Conservation (phyloP, 768 basidiomycete genomes). For the Agaricus subrufescens region DNA sequence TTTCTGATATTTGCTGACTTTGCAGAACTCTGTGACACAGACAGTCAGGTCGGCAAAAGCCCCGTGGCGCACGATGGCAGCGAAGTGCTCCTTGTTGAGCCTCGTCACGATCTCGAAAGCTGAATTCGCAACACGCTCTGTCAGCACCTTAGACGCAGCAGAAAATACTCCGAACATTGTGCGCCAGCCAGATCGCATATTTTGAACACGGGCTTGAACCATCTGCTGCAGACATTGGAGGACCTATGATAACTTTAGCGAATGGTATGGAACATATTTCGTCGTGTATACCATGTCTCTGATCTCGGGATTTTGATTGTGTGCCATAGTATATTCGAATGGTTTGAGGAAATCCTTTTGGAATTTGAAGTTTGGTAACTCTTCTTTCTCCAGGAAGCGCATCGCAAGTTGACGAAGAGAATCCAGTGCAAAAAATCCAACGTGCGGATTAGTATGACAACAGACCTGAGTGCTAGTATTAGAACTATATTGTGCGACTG, state of each 20-base stretch:
- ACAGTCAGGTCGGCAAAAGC: slow-evolving; percentile 95
- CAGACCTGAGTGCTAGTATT: slow-evolving; percentile 63
- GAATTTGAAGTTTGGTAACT: slow-evolving; percentile 96
- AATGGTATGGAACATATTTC: not conserved
- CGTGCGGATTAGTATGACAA: slow-evolving; percentile 95
- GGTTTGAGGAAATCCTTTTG: slow-evolving; percentile 99
- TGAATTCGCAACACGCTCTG: slow-evolving; percentile 87
- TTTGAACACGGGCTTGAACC: slow-evolving; percentile 92
- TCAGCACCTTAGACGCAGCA: slow-evolving; percentile 82
- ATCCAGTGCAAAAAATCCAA: slow-evolving; percentile 95
- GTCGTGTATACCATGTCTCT: slow-evolving; percentile 79
- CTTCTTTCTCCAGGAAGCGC: slow-evolving; percentile 99
- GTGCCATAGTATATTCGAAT: slow-evolving; percentile 96
- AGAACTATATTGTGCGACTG: slow-evolving; percentile 1
- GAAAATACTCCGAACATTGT: slow-evolving; percentile 99
- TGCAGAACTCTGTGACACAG: slow-evolving; percentile 98
- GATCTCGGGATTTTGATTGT: slow-evolving; percentile 93
- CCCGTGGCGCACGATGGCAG: slow-evolving; percentile 87
- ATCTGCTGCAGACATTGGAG: slow-evolving; percentile 98
- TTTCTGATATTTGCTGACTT: slow-evolving; percentile 99
- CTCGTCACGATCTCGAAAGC: slow-evolving; percentile 95
- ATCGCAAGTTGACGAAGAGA: slow-evolving; percentile 95
- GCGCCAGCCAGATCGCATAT: slow-evolving; percentile 97
- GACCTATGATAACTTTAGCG: slow-evolving; percentile 45
- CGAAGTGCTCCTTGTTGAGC: slow-evolving; percentile 87